These are phyloP conservation scores for Botrytis cinerea DNA, from an alignment of 2,329 filamentous ascomycete genomes.

Conservation along the genomic window DNA sequence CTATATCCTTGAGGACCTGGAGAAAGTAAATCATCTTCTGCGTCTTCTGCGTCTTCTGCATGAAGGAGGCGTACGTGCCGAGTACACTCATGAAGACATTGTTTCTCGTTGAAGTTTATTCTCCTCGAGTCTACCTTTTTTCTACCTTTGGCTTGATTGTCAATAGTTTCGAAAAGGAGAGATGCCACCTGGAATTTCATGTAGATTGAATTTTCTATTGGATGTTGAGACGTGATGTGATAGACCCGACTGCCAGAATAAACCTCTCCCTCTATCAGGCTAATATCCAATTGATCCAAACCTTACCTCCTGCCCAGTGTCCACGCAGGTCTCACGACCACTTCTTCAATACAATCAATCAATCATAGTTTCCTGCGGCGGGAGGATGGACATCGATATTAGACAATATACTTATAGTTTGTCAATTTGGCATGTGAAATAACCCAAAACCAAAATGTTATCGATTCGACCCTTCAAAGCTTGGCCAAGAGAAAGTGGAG, in stretches of 20 bases:
- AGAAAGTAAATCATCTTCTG: neutral
- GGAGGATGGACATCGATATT: neutral
- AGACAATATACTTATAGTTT: neutral
- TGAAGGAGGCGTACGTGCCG: neutral
- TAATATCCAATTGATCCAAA: neutral
- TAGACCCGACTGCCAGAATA: conserved; percentile 1
- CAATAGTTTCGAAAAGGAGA: neutral
- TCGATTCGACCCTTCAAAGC: conserved; percentile 8
- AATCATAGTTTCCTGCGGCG: neutral
- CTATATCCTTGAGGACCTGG: neutral
- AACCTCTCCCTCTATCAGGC: neutral
- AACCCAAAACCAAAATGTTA: neutral
- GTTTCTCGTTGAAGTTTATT: neutral
- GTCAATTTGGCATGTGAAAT: neutral
- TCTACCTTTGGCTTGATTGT: neutral
- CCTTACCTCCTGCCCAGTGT: too few species aligned
- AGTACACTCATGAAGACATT: neutral
- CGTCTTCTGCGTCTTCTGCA: neutral
- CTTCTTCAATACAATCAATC: neutral
- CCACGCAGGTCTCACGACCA: conserved; percentile 1
- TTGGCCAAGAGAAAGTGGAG: conserved; percentile 2
- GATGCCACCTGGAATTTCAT: neutral
- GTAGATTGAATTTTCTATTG: neutral
- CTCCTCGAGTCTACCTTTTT: neutral
- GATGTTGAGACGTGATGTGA: neutral